phyloP scores from a whole-genome alignment of 257 asterid species.

The Solanum tarijense region DNA sequence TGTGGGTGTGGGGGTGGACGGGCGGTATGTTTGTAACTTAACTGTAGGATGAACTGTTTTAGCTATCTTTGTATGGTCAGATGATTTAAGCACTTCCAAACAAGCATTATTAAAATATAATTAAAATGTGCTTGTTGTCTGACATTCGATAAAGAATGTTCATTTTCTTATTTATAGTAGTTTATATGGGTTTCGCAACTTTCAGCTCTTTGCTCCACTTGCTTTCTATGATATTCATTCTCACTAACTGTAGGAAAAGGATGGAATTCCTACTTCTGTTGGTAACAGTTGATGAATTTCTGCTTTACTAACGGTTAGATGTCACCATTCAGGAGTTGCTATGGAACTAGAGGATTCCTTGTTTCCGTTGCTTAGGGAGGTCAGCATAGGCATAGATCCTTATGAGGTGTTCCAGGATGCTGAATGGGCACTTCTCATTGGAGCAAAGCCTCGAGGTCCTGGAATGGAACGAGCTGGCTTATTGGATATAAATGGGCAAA shows the following conservation, averaged over 20 bases:
- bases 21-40: neutral
- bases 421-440: constrained; percentile 95
- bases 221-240: neutral
- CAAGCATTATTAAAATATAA: neutral
- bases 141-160: neutral
- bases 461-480: constrained; percentile 90
- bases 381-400: constrained; percentile 83
- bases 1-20: neutral
- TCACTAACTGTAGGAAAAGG: neutral
- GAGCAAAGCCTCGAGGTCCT: constrained; percentile 99
- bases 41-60: neutral
- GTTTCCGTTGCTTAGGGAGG: constrained; percentile 88
- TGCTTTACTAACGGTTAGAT: neutral
- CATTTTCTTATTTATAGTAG: neutral
- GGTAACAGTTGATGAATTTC: neutral
- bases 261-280: neutral
- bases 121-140: neutral
- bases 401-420: constrained; percentile 89
- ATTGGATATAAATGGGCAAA: constrained; percentile 89
- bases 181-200: neutral
- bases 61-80: neutral
- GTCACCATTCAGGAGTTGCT: constrained; percentile 63
- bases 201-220: neutral
- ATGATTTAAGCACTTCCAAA: neutral
- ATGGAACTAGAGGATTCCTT: constrained; percentile 98